These are phyloP conservation scores for Isatis lusitanica DNA, from an alignment of 441 rosid species.

Conservation along the genomic window DNA sequence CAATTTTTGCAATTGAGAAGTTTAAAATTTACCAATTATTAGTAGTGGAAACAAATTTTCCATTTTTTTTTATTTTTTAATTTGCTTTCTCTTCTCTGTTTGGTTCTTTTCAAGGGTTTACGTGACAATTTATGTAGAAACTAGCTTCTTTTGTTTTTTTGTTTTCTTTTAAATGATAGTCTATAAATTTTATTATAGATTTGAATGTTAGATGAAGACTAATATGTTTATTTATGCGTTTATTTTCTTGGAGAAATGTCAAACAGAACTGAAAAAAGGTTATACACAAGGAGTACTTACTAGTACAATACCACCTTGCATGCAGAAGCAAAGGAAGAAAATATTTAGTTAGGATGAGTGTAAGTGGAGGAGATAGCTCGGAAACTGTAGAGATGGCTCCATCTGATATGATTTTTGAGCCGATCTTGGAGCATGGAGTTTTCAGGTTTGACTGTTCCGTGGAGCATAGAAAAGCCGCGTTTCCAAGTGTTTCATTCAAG, in stretches of 20 bases:
- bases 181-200: too few species aligned
- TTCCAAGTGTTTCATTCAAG: conserved; percentile 76
- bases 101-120: too few species aligned
- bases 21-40: too few species aligned
- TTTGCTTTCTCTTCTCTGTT: too few species aligned
- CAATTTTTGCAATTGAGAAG: too few species aligned
- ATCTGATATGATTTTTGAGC: conserved; percentile 64
- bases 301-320: conserved; percentile 26
- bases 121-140: too few species aligned
- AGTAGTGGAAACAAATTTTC: too few species aligned
- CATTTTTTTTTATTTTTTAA: too few species aligned
- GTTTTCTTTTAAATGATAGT: too few species aligned
- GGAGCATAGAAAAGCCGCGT: conserved; percentile 53
- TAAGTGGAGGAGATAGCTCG: conserved; percentile 32
- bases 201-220: not conserved
- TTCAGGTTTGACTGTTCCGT: conserved; percentile 76
- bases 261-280: conserved; percentile 15
- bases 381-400: conserved; percentile 40
- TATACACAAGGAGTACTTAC: conserved; percentile 30
- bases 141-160: too few species aligned
- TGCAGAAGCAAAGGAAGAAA: conserved; percentile 40
- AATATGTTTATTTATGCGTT: not conserved
- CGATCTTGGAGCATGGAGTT: conserved; percentile 73
- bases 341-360: conserved; percentile 45
- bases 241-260: conserved; percentile 20